A percentile compares a stretch with the other conserved stretches of the same genome.
Evolutionary conservation across 768 basidiomycete genomes (phyloP).

Genomic region (Termitomyces sp.): DNA sequence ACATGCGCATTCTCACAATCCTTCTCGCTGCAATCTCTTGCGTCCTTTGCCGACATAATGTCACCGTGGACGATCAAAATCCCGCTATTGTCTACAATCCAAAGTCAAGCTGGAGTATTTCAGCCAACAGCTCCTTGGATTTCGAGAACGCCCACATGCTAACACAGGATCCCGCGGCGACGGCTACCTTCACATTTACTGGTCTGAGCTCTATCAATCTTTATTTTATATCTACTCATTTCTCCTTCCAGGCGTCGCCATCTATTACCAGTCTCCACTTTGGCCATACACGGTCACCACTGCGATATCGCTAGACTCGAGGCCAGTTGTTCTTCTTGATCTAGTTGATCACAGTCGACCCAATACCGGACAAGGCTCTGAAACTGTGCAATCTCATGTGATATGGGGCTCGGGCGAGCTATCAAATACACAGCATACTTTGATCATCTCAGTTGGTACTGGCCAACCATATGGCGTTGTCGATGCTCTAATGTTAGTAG

Average conservation of each 20-base stretch:
- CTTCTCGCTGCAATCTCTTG: slow-evolving; percentile 12
- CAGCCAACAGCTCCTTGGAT: slow-evolving; percentile 28
- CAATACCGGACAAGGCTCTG: slow-evolving; percentile 28
- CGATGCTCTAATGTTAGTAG: slow-evolving; percentile 35
- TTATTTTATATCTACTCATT: neutral
- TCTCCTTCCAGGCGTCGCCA: slow-evolving; percentile 31
- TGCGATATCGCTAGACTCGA: slow-evolving; percentile 34
- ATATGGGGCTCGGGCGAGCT: slow-evolving; percentile 35
- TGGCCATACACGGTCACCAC: slow-evolving; percentile 46
- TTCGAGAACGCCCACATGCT: slow-evolving; percentile 27
- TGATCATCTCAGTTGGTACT: slow-evolving; percentile 33
- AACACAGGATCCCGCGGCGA: slow-evolving; percentile 23
- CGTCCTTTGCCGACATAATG: slow-evolving; percentile 23
- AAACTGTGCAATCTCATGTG: slow-evolving; percentile 33
- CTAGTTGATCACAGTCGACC: slow-evolving; percentile 33
- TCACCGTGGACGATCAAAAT: slow-evolving; percentile 30
- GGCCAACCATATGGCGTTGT: slow-evolving; percentile 34
- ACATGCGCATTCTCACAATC: slow-evolving; percentile 13
- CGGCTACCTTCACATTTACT: slow-evolving; percentile 38
- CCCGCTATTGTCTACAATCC: slow-evolving; percentile 28
- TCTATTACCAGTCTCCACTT: slow-evolving; percentile 40
- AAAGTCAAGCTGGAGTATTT: slow-evolving; percentile 25
- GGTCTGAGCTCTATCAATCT: slow-evolving; percentile 22
- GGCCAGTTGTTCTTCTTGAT: slow-evolving; percentile 29
- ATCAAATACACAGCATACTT: slow-evolving; percentile 29